phyloP scores from a whole-genome alignment of 1,284 basidiomycete genomes.

The Gastroboletus turbinatus region DNA sequence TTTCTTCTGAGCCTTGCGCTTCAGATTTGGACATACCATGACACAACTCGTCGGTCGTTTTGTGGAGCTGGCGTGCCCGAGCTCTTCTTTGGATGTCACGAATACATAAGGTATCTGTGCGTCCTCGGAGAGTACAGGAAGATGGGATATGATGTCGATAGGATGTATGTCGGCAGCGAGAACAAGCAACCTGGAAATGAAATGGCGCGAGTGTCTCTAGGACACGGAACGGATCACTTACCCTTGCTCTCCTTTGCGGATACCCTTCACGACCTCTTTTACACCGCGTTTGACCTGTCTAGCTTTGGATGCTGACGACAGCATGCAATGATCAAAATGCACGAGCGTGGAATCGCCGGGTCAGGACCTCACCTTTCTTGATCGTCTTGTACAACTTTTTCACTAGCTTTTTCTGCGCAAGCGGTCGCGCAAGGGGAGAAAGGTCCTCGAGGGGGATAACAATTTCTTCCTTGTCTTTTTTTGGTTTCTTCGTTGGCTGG shows the following conservation, averaged over 20 bases:
- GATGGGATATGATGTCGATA: conserved; percentile 96
- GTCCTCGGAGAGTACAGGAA: conserved; percentile 95
- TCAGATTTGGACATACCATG: conserved; percentile 84
- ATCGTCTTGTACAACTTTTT: conserved; percentile 94
- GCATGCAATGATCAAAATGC: conserved; percentile 4
- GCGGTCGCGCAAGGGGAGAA: conserved; percentile 86
- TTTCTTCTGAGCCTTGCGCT: conserved; percentile 67
- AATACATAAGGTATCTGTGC: conserved; percentile 92
- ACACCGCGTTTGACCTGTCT: conserved; percentile 93
- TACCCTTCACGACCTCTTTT: conserved; percentile 95
- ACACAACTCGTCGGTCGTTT: conserved; percentile 99
- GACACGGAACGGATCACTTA: conserved; percentile 37
- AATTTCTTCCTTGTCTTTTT: conserved; percentile 64
- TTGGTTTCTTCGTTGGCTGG: conserved; percentile 56
- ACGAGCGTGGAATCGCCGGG: neutral
- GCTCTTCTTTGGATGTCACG: conserved; percentile 87
- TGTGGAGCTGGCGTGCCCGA: conserved; percentile 93
- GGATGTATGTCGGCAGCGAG: conserved; percentile 98
- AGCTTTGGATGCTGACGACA: conserved; percentile 75
- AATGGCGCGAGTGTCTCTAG: conserved; percentile 5
- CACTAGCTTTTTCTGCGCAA: conserved; percentile 87
- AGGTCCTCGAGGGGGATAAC: conserved; percentile 78
- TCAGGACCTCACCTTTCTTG: conserved; percentile 70
- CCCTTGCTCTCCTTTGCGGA: conserved; percentile 96
- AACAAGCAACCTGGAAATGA: conserved; percentile 69